These are phyloP conservation scores for Irpex sp. DNA, from an alignment of 1,284 basidiomycete species.

Conservation along the genomic window DNA sequence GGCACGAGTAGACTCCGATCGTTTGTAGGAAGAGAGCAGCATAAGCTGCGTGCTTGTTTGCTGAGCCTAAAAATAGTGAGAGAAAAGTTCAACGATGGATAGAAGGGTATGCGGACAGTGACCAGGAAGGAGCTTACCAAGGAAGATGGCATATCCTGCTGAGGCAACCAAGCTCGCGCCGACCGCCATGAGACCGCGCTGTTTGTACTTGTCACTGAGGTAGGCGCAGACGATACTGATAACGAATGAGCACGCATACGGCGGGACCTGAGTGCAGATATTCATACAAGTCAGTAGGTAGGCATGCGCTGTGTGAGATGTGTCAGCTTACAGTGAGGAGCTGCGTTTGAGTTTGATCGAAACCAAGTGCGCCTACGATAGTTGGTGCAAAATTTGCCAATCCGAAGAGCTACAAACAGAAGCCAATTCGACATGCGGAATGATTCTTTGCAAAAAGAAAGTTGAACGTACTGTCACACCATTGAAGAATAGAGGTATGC, in stretches of 20 bases:
- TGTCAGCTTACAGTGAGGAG: background rate
- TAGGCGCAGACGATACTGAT: background rate
- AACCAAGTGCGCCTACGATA: background rate
- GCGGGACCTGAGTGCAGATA: background rate
- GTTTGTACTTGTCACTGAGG: background rate
- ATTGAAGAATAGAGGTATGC: background rate
- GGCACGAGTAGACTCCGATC: background rate
- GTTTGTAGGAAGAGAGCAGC: background rate
- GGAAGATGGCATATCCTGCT: background rate
- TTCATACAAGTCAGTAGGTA: background rate
- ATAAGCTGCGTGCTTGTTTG: background rate
- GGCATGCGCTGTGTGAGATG: background rate
- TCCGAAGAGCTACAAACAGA: background rate
- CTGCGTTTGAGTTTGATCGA: background rate
- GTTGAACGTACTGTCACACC: background rate
- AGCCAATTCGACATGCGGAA: background rate
- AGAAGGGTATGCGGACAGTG: background rate
- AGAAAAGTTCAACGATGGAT: background rate
- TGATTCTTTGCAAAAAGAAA: background rate
- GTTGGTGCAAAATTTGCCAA: conserved; percentile 1
- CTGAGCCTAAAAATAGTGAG: background rate
- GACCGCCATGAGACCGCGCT: background rate
- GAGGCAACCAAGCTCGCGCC: background rate
- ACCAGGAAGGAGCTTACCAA: background rate
- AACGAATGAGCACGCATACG: background rate